Conservation (phyloP, 768 basidiomycete genomes). For the Coprinopsis strossmayeri region DNA sequence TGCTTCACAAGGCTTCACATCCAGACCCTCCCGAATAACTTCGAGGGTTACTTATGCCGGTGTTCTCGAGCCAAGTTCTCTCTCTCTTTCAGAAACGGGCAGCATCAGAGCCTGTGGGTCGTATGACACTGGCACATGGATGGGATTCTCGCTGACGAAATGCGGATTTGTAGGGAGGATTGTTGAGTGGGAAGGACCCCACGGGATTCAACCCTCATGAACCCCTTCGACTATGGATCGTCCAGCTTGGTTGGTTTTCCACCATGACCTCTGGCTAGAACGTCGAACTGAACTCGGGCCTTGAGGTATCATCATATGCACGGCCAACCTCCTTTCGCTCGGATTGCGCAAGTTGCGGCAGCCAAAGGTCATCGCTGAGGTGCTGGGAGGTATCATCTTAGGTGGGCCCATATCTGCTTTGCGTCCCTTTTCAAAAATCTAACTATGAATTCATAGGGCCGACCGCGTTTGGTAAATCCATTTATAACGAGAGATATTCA, state of each 20-base stretch:
- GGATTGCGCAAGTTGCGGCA: slow-evolving; percentile 70
- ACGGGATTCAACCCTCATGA: slow-evolving; percentile 50
- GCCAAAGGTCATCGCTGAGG: slow-evolving; percentile 79
- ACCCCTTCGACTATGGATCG: slow-evolving; percentile 71
- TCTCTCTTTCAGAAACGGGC: no score
- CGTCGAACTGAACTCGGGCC: no score
- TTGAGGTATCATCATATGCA: slow-evolving; percentile 79
- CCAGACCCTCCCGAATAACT: no score
- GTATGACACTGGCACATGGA: no score
- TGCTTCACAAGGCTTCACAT: no score
- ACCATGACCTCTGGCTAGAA: slow-evolving; percentile 2
- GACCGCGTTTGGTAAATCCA: slow-evolving; percentile 41
- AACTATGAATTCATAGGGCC: slow-evolving; percentile 31
- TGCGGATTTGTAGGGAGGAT: neutral
- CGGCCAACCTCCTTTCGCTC: slow-evolving; percentile 68
- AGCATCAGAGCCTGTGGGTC: no score
- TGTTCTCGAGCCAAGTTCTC: no score
- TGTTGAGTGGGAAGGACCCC: neutral
- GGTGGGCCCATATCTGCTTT: slow-evolving; percentile 29
- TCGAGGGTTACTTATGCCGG: no score
- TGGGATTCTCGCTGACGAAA: no score
- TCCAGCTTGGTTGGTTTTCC: slow-evolving; percentile 59
- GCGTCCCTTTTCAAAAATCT: neutral
- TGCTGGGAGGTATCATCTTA: slow-evolving; percentile 86
- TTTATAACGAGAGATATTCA: no score